Evolutionary conservation across 768 basidiomycete genomes (phyloP), one percentile per base, ranked within the genome.

Genomic region (Suillus hirtellus): DNA sequence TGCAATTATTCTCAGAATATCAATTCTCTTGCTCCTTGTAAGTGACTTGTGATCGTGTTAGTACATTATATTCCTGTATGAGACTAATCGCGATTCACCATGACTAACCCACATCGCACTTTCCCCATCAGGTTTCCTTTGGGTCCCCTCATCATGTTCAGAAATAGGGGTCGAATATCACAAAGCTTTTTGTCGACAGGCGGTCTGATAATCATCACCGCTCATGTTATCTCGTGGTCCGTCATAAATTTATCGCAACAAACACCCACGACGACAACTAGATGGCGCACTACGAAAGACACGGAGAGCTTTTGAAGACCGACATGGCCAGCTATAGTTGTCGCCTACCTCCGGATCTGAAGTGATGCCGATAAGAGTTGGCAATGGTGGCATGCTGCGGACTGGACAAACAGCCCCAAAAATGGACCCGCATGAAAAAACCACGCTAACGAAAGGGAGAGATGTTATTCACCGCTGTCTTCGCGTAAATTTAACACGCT

Each of bases 281-380:
- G 58, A 61, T 65, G 68, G 38, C 66, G 68, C 37, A 65, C 63
- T 14, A 66, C 62, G 15, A 68, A 40, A 35, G 63, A 68, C 31
- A 49, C 67, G 19, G 63, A 65, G 38, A 68, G 47, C 69, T 69
- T 56, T 60, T 31, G n/a, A 56, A 56, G 44, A 59, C 52, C 59
- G 58, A n/a, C 19, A 53, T 12, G 34, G 11, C 11, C 34, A 31
- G 27, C 6, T 27, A 10, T 50, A 15, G 49, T 8, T 8, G 21
- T 53, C 21, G 42, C 65, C 54, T 64, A 67, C 69, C 31, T 69
- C 62, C 17, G 64, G 24, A 31, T 71, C 70, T 53, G 62, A 64
- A 37, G 63, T 62, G 24, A 65, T 59, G 31, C 5, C 35, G 2
- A 50, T 59, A 31, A 15, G 6, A 1, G 1, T 19, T 19, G 17